Evolutionary conservation across 2,329 filamentous ascomycete species (phyloP), one percentile per base, ranked within the genome.

Genomic region (Eutypa lata): DNA sequence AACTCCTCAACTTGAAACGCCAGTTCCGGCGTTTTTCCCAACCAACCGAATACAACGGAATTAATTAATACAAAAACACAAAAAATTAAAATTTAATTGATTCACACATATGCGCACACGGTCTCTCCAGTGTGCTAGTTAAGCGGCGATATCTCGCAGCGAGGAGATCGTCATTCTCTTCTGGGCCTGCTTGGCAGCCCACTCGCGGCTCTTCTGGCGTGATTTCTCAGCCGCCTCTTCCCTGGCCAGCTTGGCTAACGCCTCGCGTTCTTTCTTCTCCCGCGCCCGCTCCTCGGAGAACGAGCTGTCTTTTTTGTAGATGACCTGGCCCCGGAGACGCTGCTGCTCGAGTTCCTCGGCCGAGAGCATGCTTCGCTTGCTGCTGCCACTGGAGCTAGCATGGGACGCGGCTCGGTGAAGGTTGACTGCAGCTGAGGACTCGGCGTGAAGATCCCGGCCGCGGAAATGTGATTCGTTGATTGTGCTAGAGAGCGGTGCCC

Each of bases 181-280:
- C 18, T 66, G 71, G 37, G 73, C 73, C 63, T 81, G 79, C 68
- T 78, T 83, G 64, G 84, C 81, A 11, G 82, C 82, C 82, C 83
- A 86, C 60, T 84, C 80, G 33, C 82, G 76, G 58, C 82, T 82
- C 53, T 80, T 75, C 64, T 76, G 73, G 50, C 83, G 76, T 50
- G 81, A 83, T 61, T 80, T 75, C 67, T 87, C 82, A 10, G 84
- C 83, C 22, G 84, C 84, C 61, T 83, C 74, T 60, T 83, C 78
- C 44, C 84, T 74, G 7, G 83, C 82, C 51, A 73, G 62, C 61
- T 78, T 82, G 14, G 82, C 77, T 37, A 75, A 72, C 47, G 71
- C 67, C 59, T 86, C 82, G 33, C 82, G 76, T 55, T 81, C 79
- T 8, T 73, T 73, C 59, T 73, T 78, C 64, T 83, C 82, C 10